Evolutionary conservation across 2,329 filamentous ascomycete species (phyloP).

Genomic region (Verticillium zaregamsianum): DNA sequence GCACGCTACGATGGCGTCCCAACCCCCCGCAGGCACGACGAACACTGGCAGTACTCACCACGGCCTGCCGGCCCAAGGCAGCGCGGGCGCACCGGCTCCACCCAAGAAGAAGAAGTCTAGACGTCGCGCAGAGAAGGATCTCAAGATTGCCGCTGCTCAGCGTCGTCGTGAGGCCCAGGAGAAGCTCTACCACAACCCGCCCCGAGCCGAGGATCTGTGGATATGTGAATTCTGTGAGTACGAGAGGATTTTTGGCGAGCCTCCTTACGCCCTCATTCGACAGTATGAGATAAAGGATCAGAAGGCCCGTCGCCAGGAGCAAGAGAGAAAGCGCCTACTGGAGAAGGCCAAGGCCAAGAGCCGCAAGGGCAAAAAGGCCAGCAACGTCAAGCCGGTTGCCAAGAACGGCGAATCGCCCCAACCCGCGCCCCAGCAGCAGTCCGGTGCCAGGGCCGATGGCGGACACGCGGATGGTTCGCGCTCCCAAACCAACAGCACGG

Average conservation of each 20-base stretch:
- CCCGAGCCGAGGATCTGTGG: conserved; percentile 71
- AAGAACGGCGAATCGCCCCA: conserved; percentile 35
- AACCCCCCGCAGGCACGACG: conserved; percentile 5
- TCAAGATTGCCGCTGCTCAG: conserved; percentile 69
- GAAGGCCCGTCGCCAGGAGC: conserved; percentile 74
- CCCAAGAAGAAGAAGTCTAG: conserved; percentile 57
- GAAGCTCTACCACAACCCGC: conserved; percentile 71
- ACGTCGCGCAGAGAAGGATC: conserved; percentile 65
- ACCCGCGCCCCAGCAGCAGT: neutral
- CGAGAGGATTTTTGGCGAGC: conserved; percentile 87
- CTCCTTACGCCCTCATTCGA: conserved; percentile 78
- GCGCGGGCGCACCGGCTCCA: neutral
- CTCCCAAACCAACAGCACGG: conserved; percentile 27
- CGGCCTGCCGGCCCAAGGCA: neutral
- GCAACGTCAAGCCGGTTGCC: conserved; percentile 65
- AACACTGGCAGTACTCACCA: neutral
- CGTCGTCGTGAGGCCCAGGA: conserved; percentile 75
- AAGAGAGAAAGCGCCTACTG: conserved; percentile 77
- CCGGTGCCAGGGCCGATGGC: conserved; percentile 2
- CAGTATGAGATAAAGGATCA: conserved; percentile 95
- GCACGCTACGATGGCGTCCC: conserved; percentile 14
- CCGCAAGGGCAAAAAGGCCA: conserved; percentile 80
- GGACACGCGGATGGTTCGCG: neutral
- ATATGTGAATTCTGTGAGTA: conserved; percentile 99
- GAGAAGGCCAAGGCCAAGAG: conserved; percentile 95